Evolutionary conservation across 495 filamentous ascomycete species (phyloP).

Genomic region (Penicillium ucsense): DNA sequence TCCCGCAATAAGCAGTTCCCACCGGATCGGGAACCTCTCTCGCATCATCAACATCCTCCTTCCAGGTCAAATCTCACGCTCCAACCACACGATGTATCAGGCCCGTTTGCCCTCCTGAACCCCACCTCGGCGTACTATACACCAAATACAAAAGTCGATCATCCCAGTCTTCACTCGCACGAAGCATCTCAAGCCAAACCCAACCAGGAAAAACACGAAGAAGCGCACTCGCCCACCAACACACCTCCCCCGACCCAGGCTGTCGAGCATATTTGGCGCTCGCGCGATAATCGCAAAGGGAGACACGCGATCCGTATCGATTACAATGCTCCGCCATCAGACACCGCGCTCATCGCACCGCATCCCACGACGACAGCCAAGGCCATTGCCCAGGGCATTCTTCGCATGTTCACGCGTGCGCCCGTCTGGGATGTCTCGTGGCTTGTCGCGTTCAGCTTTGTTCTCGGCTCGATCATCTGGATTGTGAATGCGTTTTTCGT

Average conservation of each 20-base stretch:
- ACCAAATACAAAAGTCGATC: background rate
- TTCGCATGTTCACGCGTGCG: slow-evolving; percentile 46
- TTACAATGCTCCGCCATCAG: slow-evolving; percentile 10
- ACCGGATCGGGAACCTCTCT: slow-evolving; percentile 8
- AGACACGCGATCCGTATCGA: slow-evolving; percentile 49
- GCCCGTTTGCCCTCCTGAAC: slow-evolving; percentile 15
- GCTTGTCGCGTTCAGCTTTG: slow-evolving; percentile 56
- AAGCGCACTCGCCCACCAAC: background rate
- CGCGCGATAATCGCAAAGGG: slow-evolving; percentile 65
- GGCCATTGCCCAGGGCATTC: slow-evolving; percentile 33
- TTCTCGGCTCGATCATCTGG: slow-evolving; percentile 54
- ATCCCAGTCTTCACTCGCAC: background rate
- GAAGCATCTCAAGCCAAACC: background rate
- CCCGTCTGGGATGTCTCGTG: slow-evolving; percentile 65
- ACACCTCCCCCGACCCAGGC: slow-evolving; percentile 4
- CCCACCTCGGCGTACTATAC: slow-evolving; percentile 13
- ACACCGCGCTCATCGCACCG: slow-evolving; percentile 26
- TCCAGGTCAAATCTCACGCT: background rate
- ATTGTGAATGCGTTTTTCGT: slow-evolving; percentile 61
- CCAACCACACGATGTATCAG: slow-evolving; percentile 9
- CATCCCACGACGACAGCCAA: slow-evolving; percentile 30
- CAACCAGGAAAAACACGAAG: background rate
- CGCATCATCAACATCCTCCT: background rate
- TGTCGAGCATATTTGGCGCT: slow-evolving; percentile 44
- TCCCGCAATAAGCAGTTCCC: slow-evolving; percentile 11